These are phyloP conservation scores for Diaporthe aspalathi DNA, from an alignment of 2,329 filamentous ascomycete genomes.

Conservation along the genomic window DNA sequence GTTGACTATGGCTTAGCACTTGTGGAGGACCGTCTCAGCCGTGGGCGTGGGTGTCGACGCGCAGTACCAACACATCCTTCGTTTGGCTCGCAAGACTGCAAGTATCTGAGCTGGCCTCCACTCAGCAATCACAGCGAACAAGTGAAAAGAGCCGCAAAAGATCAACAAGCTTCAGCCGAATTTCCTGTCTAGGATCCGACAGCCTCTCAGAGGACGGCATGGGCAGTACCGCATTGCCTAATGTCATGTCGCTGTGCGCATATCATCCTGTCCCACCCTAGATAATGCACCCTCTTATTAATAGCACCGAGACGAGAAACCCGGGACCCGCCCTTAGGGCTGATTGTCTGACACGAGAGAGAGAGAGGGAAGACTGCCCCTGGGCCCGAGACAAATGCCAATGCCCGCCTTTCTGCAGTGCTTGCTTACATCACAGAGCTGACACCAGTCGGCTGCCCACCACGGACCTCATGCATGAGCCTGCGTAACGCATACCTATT, in stretches of 20 bases:
- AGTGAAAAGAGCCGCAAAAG: background rate
- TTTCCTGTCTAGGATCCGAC: background rate
- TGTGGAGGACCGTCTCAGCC: too few species aligned
- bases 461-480: background rate
- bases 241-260: background rate
- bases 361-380: background rate
- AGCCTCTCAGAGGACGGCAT: background rate
- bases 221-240: background rate
- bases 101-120: rapidly evolving
- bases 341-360: conserved; percentile 11
- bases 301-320: background rate
- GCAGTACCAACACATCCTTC: too few species aligned
- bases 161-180: background rate
- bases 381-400: conserved; percentile 18
- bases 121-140: background rate
- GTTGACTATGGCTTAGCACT: too few species aligned
- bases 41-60: too few species aligned
- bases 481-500: background rate
- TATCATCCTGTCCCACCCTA: conserved; percentile 6
- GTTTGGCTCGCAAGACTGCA: too few species aligned
- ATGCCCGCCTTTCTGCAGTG: conserved; percentile 33
- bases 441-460: background rate
- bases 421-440: conserved; percentile 26
- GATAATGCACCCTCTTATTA: conserved; percentile 14
- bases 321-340: conserved; percentile 5